Evolutionary conservation across 2,329 filamentous ascomycete genomes (phyloP).

Genomic region (Aspergillus amoenus): DNA sequence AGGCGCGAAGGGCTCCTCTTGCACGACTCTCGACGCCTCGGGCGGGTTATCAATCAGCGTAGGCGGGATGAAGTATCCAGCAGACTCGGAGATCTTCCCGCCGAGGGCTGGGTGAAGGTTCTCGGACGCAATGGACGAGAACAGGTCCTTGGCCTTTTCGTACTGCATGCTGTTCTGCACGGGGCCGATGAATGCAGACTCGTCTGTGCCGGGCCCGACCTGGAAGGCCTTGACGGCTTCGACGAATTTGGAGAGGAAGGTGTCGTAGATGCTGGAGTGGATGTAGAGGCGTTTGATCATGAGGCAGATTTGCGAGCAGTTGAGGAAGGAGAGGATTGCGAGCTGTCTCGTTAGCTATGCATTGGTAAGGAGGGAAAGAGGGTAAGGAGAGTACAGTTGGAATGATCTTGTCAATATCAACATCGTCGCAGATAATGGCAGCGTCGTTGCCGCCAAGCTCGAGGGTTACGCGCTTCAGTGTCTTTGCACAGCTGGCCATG

Average conservation of each 20-base stretch:
- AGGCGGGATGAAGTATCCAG: constrained; percentile 60
- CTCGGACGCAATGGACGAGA: constrained; percentile 56
- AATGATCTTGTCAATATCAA: constrained; percentile 49
- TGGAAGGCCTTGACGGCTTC: constrained; percentile 46
- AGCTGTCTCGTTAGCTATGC: constrained; percentile 28
- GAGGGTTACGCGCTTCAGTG: constrained; percentile 55
- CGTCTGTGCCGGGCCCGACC: constrained; percentile 41
- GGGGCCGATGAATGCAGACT: constrained; percentile 55
- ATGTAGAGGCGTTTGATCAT: constrained; percentile 61
- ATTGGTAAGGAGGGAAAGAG: not conserved
- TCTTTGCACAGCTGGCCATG: constrained; percentile 51
- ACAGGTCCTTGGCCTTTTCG: constrained; percentile 57
- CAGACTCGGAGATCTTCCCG: constrained; percentile 43
- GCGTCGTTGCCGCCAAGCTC: constrained; percentile 59
- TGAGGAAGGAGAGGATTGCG: constrained; percentile 51
- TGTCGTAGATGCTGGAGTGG: constrained; percentile 59
- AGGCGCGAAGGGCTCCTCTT: constrained; percentile 63
- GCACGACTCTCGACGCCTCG: constrained; percentile 55
- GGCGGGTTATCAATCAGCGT: constrained; percentile 60
- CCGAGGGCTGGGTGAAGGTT: constrained; percentile 55
- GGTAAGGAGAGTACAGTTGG: constrained; percentile 28
- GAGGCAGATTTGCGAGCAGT: constrained; percentile 57
- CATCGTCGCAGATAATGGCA: constrained; percentile 54
- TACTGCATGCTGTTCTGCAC: constrained; percentile 67
- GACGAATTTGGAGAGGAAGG: constrained; percentile 51